Percentiles rank a stretch among this genome's conserved stretches.
These are phyloP conservation scores for Russula brevipes DNA, from an alignment of 768 basidiomycete species.

Conservation along the genomic window DNA sequence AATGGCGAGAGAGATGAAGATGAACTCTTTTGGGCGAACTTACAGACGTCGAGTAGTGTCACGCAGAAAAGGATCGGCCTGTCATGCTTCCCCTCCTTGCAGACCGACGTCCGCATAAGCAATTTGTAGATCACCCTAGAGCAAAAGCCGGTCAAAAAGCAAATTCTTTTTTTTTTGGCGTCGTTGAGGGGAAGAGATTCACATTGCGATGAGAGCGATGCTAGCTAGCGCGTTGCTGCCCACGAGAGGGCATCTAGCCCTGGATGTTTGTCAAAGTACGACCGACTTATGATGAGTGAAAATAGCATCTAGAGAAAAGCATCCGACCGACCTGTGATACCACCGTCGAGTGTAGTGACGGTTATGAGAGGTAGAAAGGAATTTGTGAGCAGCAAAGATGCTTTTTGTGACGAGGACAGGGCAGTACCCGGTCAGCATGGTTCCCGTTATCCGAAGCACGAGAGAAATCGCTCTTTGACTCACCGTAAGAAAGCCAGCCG, in stretches of 20 bases:
- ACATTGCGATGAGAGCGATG: slow-evolving; percentile 5
- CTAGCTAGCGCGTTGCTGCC: neutral
- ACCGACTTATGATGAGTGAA: neutral
- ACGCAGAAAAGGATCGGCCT: neutral
- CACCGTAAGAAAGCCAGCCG: slow-evolving; percentile 9
- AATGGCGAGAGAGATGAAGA: neutral
- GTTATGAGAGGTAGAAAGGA: neutral
- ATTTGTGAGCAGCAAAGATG: slow-evolving; percentile 13
- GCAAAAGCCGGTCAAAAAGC: neutral
- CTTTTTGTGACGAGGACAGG: neutral
- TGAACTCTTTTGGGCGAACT: neutral
- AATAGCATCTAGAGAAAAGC: neutral
- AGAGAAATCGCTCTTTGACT: neutral
- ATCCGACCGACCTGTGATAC: neutral
- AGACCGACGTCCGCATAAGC: slow-evolving; percentile 6
- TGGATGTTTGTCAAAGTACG: neutral
- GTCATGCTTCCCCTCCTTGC: slow-evolving; percentile 8
- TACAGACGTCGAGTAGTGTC: slow-evolving; percentile 6
- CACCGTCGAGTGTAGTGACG: neutral
- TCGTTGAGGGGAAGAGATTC: too few relatives aligned
- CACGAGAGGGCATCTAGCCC: slow-evolving; percentile 9
- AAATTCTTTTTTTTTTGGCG: neutral
- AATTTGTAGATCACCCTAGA: slow-evolving; percentile 9
- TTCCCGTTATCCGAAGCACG: too few relatives aligned
- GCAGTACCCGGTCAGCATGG: neutral